A percentile compares a stretch with the other conserved stretches of the same genome.
Conservation (phyloP, 441 rosid genomes). For the Croton laevigatus region DNA sequence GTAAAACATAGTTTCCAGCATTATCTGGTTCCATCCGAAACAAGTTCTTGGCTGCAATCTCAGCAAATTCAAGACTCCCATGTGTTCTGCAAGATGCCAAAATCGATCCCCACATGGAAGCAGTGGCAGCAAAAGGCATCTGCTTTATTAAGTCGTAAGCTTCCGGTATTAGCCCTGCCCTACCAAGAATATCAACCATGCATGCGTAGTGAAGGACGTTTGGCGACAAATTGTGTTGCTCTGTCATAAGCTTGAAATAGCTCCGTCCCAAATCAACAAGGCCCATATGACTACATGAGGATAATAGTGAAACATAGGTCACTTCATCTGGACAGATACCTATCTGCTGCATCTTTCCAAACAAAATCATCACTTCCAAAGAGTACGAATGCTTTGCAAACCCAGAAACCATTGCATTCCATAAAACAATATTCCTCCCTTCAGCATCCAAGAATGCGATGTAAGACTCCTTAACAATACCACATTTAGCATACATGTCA, state of each 20-base stretch:
- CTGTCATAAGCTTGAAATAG: conserved; percentile 58
- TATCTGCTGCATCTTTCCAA: conserved; percentile 79
- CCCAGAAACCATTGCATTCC: conserved; percentile 74
- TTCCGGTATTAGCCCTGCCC: conserved; percentile 58
- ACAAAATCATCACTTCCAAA: conserved; percentile 65
- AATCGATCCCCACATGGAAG: conserved; percentile 81
- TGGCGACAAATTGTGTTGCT: conserved; percentile 42
- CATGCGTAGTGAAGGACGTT: conserved; percentile 73
- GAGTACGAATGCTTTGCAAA: conserved; percentile 60
- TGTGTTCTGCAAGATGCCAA: conserved; percentile 62
- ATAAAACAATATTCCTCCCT: conserved; percentile 51
- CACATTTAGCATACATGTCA: conserved; percentile 86
- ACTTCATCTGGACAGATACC: conserved; percentile 63
- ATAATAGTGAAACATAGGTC: conserved; percentile 61
- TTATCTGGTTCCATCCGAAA: conserved; percentile 69
- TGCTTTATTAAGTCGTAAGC: conserved; percentile 52
- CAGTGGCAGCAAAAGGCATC: conserved; percentile 64
- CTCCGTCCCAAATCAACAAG: conserved; percentile 56
- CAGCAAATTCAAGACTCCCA: conserved; percentile 59
- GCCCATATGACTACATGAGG: conserved; percentile 73
- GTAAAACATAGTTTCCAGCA: conserved; percentile 67
- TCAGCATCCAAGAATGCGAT: conserved; percentile 37
- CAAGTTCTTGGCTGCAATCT: conserved; percentile 60
- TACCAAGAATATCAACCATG: conserved; percentile 79
- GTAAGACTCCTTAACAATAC: conserved; percentile 57